These are phyloP conservation scores for Stenogyne calaminthoides DNA, from an alignment of 305 asterid genomes.

Conservation along the genomic window DNA sequence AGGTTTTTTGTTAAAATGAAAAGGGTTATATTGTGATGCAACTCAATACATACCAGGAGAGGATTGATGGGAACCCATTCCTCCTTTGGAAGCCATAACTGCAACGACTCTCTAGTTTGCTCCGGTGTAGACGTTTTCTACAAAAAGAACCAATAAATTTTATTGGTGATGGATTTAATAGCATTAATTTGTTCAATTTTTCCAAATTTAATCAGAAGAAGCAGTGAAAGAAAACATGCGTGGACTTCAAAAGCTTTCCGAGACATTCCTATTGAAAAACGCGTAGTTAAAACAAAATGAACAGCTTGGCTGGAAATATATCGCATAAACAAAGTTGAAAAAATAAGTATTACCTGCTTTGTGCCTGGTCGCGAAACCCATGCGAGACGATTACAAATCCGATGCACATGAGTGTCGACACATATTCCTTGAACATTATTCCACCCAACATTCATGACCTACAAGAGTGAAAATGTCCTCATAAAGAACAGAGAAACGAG, in stretches of 20 bases:
- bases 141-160: constrained; percentile 19
- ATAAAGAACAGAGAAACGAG: constrained; percentile 4
- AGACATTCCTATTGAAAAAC: too few relatives aligned
- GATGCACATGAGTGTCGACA: constrained; percentile 98
- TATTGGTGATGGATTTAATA: not conserved
- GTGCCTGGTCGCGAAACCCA: constrained; percentile 94
- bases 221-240: not conserved
- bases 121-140: constrained; percentile 85
- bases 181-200: not conserved
- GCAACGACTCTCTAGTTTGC: constrained; percentile 85
- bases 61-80: constrained; percentile 98
- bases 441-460: constrained; percentile 99
- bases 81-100: constrained; percentile 97
- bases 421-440: constrained; percentile 96
- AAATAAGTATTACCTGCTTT: constrained; percentile 54
- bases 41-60: constrained; percentile 66
- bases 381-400: constrained; percentile 91
- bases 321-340: too few relatives aligned
- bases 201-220: not conserved
- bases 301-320: too few relatives aligned
- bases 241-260: too few relatives aligned
- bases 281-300: too few relatives aligned
- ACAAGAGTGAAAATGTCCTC: constrained; percentile 17
- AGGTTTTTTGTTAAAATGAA: not conserved
- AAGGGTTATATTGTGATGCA: not conserved